Base-by-base conservation (phyloP, 148 eudicot genomes). In the Camellia japonica region DNA sequence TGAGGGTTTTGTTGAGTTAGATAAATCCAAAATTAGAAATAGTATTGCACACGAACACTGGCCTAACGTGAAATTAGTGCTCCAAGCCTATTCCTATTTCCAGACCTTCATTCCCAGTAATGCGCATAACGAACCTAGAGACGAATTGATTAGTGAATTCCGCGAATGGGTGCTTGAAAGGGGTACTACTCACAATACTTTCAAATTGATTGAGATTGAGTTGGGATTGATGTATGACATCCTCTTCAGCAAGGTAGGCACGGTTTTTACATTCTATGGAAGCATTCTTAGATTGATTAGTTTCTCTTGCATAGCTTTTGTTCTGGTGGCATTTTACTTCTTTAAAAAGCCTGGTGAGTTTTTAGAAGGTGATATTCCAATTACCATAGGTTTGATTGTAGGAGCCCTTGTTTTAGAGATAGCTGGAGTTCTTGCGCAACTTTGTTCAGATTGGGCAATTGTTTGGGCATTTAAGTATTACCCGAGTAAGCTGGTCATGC, bases 381-480 rank as follows among this genome's bases (percentile, higher is more conserved):
- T 55, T 41, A 55, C 77, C 30, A 0, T 74, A 20, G 0, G 56
- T 74, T 65, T 74, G 13, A 43, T 74, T 56, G 16, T 44, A 14
- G 77, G 77, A 55, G 77, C 64, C 64, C 30, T 74, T 16, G 30
- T 56, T n/a, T n/a, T 74, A 18, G 77, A 74, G 47, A 41, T 58
- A 7, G 51, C 14, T 41, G 77, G 77, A 38, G n/a, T 56, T 58
- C 49, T 74, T 16, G 49, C 23, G 47, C 77, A 74, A 58, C 77
- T 74, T 41, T 49, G 30, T 74, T 74, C 77, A 4, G 77, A 74
- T 41, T 55, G 65, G 77, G 65, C 77, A 44, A n/a, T 74, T 64
- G 65, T 74, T 74, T 74, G 77, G 65, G 77, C 77, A 15, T 38
- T 12, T 8, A 15, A 56, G 49, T n/a, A 30, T 30, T 30, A 15